Evolutionary conservation across 768 basidiomycete species (phyloP).

Genomic region (Collybia sordida): DNA sequence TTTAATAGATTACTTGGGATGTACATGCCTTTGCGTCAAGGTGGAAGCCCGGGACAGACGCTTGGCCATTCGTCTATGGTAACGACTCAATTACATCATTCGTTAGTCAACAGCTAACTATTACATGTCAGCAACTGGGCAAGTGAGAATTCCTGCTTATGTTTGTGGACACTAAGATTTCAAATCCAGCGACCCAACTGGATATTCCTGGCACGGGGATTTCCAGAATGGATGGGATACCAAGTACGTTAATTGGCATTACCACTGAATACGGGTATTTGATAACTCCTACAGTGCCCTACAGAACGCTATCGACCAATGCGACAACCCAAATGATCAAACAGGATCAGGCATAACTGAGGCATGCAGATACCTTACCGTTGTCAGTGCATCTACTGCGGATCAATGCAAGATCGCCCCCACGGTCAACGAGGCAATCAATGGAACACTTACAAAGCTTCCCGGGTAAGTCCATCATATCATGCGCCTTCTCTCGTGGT

Average conservation of each 20-base stretch:
- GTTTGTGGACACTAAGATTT: neutral
- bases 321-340: conserved; percentile 37
- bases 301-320: conserved; percentile 46
- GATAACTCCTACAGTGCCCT: conserved; percentile 22
- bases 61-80: conserved; percentile 42
- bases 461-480: conserved; percentile 26
- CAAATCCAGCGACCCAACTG: conserved; percentile 45
- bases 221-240: conserved; percentile 54
- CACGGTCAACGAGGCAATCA: conserved; percentile 25
- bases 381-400: conserved; percentile 21
- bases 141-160: no score
- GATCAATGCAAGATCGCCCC: conserved; percentile 31
- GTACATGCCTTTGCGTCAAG: conserved; percentile 29
- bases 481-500: neutral
- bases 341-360: conserved; percentile 34
- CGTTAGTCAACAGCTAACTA: no score
- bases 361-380: conserved; percentile 39
- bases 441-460: conserved; percentile 20
- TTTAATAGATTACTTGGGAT: conserved; percentile 36
- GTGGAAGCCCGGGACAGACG: conserved; percentile 31
- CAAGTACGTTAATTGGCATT: conserved; percentile 8
- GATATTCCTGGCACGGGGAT: conserved; percentile 47
- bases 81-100: neutral
- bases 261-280: no score
- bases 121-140: no score